Evolutionary conservation across 208 protist species (phyloP).

Genomic region (Acanthamoeba royreba): DNA sequence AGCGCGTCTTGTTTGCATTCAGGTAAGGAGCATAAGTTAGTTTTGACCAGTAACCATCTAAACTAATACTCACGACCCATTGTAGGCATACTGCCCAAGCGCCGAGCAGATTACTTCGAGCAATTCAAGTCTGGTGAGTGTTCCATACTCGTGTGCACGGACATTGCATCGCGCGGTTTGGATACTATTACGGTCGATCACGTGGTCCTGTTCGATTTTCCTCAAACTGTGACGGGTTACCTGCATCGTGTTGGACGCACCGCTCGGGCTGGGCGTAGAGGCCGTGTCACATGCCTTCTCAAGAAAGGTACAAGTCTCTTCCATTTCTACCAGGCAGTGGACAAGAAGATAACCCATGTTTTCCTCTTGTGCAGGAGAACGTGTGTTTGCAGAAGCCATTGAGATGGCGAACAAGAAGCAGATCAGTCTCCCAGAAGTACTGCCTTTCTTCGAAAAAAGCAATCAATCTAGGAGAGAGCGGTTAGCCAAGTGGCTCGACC

Average conservation of each 20-base stretch:
- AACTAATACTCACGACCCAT: neutral
- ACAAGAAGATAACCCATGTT: neutral
- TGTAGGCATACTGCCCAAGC: neutral
- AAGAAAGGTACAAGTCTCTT: constrained; percentile 12
- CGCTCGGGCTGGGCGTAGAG: constrained; percentile 88
- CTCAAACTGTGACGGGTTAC: constrained; percentile 92
- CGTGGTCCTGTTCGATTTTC: constrained; percentile 97
- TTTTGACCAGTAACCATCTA: neutral
- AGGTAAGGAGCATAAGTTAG: too few relatives aligned
- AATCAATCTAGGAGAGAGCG: neutral
- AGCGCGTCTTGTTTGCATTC: neutral
- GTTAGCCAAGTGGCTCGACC: neutral
- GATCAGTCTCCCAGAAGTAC: neutral
- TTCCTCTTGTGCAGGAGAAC: too few relatives aligned
- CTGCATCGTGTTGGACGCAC: constrained; percentile 98
- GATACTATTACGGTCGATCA: constrained; percentile 79
- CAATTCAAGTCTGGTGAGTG: neutral
- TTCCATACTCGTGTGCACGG: neutral
- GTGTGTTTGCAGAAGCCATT: neutral
- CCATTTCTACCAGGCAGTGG: neutral
- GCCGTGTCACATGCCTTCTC: neutral
- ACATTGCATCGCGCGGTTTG: constrained; percentile 1
- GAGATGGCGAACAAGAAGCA: neutral
- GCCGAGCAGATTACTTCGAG: neutral
- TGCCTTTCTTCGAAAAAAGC: neutral